Evolutionary conservation across 2,329 filamentous ascomycete genomes (phyloP).

Genomic region (Penicillium sp.): DNA sequence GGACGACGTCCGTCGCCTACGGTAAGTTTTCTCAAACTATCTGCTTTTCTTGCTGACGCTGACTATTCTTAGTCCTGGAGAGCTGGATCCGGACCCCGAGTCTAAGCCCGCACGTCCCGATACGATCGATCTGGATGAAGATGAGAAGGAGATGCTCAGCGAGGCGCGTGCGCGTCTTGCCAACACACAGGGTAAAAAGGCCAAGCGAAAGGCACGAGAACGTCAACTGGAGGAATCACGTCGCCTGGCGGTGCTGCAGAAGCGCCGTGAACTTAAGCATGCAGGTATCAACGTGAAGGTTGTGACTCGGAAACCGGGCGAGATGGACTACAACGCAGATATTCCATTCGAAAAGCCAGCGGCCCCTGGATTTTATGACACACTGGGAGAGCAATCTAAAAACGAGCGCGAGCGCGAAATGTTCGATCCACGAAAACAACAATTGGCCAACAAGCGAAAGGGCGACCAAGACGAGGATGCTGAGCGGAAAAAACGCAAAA

Average conservation of each 20-base stretch:
- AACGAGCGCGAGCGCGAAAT: conserved; percentile 80
- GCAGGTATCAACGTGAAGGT: conserved; percentile 98
- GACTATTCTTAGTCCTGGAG: conserved; percentile 58
- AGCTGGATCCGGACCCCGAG: conserved; percentile 95
- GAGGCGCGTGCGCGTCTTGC: conserved; percentile 93
- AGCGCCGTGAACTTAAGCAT: conserved; percentile 92
- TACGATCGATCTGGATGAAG: conserved; percentile 95
- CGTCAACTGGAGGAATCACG: conserved; percentile 92
- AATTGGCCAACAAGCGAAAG: conserved; percentile 86
- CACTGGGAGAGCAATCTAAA: conserved; percentile 66
- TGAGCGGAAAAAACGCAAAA: conserved; percentile 76
- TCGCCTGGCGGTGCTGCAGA: conserved; percentile 82
- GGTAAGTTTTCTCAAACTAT: conserved; percentile 35
- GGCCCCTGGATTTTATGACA: conserved; percentile 87
- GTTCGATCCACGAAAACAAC: conserved; percentile 90
- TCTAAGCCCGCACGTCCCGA: conserved; percentile 92
- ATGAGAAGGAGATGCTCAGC: conserved; percentile 99
- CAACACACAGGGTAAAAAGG: conserved; percentile 98
- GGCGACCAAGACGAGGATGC: conserved; percentile 79
- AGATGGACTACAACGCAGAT: conserved; percentile 99
- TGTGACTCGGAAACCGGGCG: conserved; percentile 79
- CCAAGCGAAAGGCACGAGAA: conserved; percentile 93
- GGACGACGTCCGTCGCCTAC: conserved; percentile 81
- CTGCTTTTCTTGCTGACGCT: conserved; percentile 7
- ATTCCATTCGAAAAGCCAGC: conserved; percentile 96